Evolutionary conservation across 495 filamentous ascomycete species (phyloP).

Genomic region (Hypoxylon lenormandii): DNA sequence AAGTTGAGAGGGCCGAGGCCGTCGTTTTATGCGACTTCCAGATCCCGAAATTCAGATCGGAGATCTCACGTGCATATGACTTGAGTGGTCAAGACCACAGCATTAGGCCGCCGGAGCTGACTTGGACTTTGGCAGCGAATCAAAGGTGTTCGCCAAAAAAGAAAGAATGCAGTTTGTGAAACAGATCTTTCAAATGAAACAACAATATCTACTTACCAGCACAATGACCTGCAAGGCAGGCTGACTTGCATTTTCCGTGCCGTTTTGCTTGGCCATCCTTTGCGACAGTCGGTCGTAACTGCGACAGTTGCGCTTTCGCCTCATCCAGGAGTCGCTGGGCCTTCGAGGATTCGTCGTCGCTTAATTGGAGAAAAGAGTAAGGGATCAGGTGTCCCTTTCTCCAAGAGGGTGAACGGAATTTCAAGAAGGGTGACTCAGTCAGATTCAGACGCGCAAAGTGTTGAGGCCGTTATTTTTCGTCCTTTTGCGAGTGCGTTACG

Average conservation of each 20-base stretch:
- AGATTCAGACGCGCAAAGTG: conserved; percentile 11
- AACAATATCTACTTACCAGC: conserved; percentile 73
- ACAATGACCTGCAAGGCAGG: conserved; percentile 82
- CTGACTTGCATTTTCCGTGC: conserved; percentile 36
- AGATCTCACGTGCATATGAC: conserved; percentile 27
- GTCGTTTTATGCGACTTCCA: conserved; percentile 10
- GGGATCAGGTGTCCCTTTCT: neutral
- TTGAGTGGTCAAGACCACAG: conserved; percentile 18
- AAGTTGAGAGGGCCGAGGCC: conserved; percentile 5
- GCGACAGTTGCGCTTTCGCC: conserved; percentile 34
- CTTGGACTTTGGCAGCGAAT: conserved; percentile 30
- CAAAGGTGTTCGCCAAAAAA: conserved; percentile 29
- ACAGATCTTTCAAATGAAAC: conserved; percentile 31
- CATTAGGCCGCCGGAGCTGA: conserved; percentile 17
- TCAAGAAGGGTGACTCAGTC: neutral
- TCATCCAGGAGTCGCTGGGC: conserved; percentile 2
- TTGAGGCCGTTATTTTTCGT: conserved; percentile 16
- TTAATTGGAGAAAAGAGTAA: neutral
- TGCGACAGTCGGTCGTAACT: conserved; percentile 28
- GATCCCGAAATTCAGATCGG: conserved; percentile 15
- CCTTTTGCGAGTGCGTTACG: conserved; percentile 9
- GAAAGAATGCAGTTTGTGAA: conserved; percentile 24
- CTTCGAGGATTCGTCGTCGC: neutral
- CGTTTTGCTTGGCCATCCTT: conserved; percentile 34
- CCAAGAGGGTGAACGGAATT: neutral